Base-by-base conservation (phyloP, 2,329 filamentous ascomycete genomes). In the Neonectria magnoliae region DNA sequence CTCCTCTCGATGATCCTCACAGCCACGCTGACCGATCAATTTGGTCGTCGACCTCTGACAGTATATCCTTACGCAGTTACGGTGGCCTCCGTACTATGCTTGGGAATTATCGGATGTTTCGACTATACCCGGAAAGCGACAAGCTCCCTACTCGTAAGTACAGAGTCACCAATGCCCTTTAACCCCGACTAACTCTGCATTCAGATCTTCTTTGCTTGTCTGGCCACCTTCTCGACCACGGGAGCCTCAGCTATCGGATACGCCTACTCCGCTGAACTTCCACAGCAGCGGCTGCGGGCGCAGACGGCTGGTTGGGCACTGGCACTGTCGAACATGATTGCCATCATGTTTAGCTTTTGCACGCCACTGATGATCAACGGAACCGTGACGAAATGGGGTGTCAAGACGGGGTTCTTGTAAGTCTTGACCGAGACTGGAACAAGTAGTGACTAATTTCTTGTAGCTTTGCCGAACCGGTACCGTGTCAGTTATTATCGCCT, bases 341-440 rank as follows among this genome's bases (percentile, higher is more conserved):
- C 75, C 11, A 81, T 81, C 64, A 80, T 83, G 77, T 82, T 83
- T 57, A 82, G 77, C 57, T 82, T 83, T 70, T 80, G 76, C 59
- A 82, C 80, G 0, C 81, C 81, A 1, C 54, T 81, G 9, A 83
- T 83, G 81, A 82, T 83, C 57, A 81, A 82, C 45, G 78, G 76
- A 7, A 50, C 53, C 0, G 62, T 64, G 1, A 63, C 72, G 0
- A 65, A 77, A n/a, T 83, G 81, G 80, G 80, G 81, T 6, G 78
- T 82, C 2, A 81, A 80, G 65, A 83, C 81, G 0, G 81, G 80
- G 0, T 82, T 82, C 56, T 83, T 83, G 81, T 67, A 36, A 61
- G 66, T 52, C 2, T n/a, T 7, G 80, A 61, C 60, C 77, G 16
- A 73, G 14, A 2, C 14, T 45, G 42, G 8, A 25, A n/a, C 9